These are phyloP conservation scores for Megacollybia marginata DNA, from an alignment of 768 basidiomycete genomes.

Conservation along the genomic window DNA sequence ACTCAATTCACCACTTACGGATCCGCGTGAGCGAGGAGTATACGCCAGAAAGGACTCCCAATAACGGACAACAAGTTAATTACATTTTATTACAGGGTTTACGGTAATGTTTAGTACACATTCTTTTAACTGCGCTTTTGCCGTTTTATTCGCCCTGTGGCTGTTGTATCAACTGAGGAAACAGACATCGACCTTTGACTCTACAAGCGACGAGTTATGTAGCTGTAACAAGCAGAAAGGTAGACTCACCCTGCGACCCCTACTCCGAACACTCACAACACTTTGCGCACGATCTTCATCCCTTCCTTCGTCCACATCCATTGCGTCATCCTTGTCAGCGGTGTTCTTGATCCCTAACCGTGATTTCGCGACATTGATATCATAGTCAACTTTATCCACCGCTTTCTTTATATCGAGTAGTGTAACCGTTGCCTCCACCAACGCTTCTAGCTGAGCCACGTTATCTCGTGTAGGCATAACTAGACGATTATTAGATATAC, in stretches of 20 bases:
- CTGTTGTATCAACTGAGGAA: constrained; percentile 68
- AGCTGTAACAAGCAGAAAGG: background rate
- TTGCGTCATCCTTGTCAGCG: constrained; percentile 22
- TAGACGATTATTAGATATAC: constrained; percentile 62
- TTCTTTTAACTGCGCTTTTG: constrained; percentile 41
- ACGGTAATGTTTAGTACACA: background rate
- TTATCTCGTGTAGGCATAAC: constrained; percentile 95
- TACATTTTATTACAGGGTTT: background rate
- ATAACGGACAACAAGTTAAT: background rate
- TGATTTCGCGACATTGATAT: constrained; percentile 64
- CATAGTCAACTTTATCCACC: constrained; percentile 81
- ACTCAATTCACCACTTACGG: background rate
- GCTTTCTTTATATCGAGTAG: constrained; percentile 87
- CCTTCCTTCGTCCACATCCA: constrained; percentile 44
- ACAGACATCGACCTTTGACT: constrained; percentile 62
- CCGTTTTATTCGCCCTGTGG: constrained; percentile 47
- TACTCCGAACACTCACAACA: constrained; percentile 50
- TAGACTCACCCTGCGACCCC: constrained; percentile 50
- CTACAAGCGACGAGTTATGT: constrained; percentile 16
- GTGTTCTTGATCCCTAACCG: constrained; percentile 48
- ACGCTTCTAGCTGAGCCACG: constrained; percentile 59
- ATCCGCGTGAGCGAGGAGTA: background rate
- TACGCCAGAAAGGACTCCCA: background rate
- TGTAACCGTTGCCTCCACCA: constrained; percentile 64
- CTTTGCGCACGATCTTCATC: constrained; percentile 60